Conservation (phyloP, 805 yeast genomes). For the Candida glaebosa region DNA sequence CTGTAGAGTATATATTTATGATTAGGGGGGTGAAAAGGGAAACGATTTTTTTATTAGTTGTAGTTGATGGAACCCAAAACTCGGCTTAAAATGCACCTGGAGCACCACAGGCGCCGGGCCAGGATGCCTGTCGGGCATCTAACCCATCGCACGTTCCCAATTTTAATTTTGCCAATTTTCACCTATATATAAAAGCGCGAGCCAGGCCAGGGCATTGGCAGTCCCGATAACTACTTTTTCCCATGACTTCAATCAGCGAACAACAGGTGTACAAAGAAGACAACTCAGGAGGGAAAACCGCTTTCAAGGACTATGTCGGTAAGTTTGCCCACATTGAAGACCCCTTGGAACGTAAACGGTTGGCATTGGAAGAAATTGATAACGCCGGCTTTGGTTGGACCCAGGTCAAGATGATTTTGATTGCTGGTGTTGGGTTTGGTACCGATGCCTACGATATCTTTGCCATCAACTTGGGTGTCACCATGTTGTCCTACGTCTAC, state of each 20-base stretch:
- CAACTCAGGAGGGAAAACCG: slow-evolving; percentile 72
- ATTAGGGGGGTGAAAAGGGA: too few relatives aligned
- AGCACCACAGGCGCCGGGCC: too few relatives aligned
- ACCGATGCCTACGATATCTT: slow-evolving; percentile 93
- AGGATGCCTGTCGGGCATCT: too few relatives aligned
- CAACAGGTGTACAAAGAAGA: slow-evolving; percentile 6
- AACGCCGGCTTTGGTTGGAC: slow-evolving; percentile 79
- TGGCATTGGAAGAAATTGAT: slow-evolving; percentile 81
- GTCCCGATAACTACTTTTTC: too few relatives aligned
- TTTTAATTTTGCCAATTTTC: too few relatives aligned
- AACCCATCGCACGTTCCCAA: too few relatives aligned
- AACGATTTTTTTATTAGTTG: too few relatives aligned
- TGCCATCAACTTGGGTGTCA: slow-evolving; percentile 77
- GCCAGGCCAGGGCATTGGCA: too few relatives aligned
- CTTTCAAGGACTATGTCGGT: slow-evolving; percentile 77
- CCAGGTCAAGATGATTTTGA: slow-evolving; percentile 74
- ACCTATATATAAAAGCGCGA: too few relatives aligned
- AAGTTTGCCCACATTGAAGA: slow-evolving; percentile 81
- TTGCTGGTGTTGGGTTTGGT: slow-evolving; percentile 91
- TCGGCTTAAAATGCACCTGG: too few relatives aligned
- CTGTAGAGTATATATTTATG: too few relatives aligned
- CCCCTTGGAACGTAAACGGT: slow-evolving; percentile 82
- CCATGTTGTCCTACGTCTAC: slow-evolving; percentile 76
- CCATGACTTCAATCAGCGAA: slow-evolving; percentile 3
- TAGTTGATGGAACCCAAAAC: too few relatives aligned